phyloP scores from a whole-genome alignment of 139 green algal species.

The Picochlorum sp. region DNA sequence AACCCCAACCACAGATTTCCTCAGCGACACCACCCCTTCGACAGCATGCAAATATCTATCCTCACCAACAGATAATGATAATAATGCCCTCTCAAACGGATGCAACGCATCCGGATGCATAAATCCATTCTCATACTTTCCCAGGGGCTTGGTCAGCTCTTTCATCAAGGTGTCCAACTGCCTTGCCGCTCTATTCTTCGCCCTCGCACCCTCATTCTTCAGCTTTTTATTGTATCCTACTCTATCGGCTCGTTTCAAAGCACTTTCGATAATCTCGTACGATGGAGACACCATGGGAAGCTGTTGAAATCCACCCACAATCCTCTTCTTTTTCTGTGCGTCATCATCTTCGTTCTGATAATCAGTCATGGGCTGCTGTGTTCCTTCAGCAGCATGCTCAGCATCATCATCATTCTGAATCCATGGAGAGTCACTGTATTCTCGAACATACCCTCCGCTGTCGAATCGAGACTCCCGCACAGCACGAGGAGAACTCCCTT shows the following conservation, averaged over 20 bases:
- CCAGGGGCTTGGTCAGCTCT: conserved; percentile 36
- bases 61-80: conserved; percentile 79
- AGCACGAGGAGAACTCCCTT: too few relatives aligned
- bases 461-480: too few relatives aligned
- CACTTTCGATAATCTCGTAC: conserved; percentile 54
- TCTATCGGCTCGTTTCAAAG: conserved; percentile 44
- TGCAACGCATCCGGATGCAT: conserved; percentile 54
- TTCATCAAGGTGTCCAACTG: conserved; percentile 72
- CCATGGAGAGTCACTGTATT: too few relatives aligned
- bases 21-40: conserved; percentile 26
- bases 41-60: conserved; percentile 51
- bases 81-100: conserved; percentile 81
- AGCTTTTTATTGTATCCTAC: conserved; percentile 35
- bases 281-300: conserved; percentile 49
- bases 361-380: neutral
- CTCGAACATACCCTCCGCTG: too few relatives aligned
- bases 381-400: neutral
- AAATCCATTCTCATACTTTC: conserved; percentile 61
- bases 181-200: conserved; percentile 52
- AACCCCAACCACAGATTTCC: conserved; percentile 28
- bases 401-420: too few relatives aligned
- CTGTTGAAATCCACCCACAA: conserved; percentile 38
- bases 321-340: neutral
- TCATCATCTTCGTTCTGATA: neutral
- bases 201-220: conserved; percentile 66